Base-by-base conservation (phyloP, 352 stramenopile species). In the Phytophthora crassamura region DNA sequence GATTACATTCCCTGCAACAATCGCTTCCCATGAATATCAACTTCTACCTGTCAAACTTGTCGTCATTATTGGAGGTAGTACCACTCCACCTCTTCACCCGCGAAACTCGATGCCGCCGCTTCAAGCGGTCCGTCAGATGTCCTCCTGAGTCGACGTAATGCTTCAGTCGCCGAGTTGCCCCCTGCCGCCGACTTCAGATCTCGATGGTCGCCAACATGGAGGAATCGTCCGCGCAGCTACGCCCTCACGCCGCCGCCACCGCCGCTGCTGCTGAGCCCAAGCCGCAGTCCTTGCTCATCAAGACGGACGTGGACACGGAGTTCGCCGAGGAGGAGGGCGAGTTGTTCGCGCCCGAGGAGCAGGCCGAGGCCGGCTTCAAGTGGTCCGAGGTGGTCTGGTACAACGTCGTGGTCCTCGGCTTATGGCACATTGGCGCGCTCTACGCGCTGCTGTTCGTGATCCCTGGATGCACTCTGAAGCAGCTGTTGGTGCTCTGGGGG, bases 361-460 rank as follows among this genome's bases (percentile, higher is more conserved):
- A 72, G 25, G 34, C 60, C 34, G 75, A 75, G 18, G 34, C 57
- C 35, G 42, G 57, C 16, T 89, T 92, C 70, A 59, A 75, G 58
- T 91, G 79, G 81, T 67, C 59, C 36, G 82, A 94, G 41, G 82
- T 94, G 48, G 86, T 94, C n/a, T 94, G 86, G 86, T 94, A 94
- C 81, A 94, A 94, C 56, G 86, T 93, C 12, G 22, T 82, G 25
- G 69, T 92, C 39, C 72, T 94, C 25, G 33, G 59, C 25, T 9
- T 76, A 10, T 94, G 86, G 86, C 86, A 94, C 69, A 25, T 90
- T 20, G 86, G 82, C 46, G 86, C 86, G 11, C 46, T 91, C n/a
- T 93, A 94, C 77, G 62, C 84, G 41, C 59, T 92, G 22, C 65
- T 91, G 10, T 77, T 56, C 56, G 84, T 94, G 12, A 46, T 94